Base-by-base conservation (phyloP, 352 stramenopile species). In the Elongisporangium undulatum region DNA sequence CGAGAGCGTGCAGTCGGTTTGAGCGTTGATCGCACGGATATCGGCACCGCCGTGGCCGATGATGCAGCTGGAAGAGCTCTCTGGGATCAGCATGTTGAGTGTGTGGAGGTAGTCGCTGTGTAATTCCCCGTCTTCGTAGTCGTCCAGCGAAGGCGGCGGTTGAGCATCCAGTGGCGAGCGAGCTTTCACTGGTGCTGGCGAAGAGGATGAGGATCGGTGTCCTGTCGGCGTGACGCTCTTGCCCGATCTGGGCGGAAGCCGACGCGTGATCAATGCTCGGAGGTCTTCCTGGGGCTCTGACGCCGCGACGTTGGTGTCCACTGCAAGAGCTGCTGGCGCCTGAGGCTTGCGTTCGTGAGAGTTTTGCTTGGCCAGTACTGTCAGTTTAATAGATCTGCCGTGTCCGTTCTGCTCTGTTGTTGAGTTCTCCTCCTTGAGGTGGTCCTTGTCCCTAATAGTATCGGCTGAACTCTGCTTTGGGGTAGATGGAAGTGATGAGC, bases 1-100 rank as follows among this genome's bases (percentile, higher is more conserved):
- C 15, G 77, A 87, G 21, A 92, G 61, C 24, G 67, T 85, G 57
- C 82, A 92, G 4, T 59, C 54, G 15, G 74, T 66, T 51, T 76
- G 72, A 7, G 72, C 57, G 49, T 73, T 75, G 62, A 89, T 77
- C 17, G 59, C 63, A 17, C 78, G 74, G 22, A 92, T 85, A 22
- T 67, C 70, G 15, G 74, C 62, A 4, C 82, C 82, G 48, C 76
- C 68, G 12, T 62, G 69, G 4, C 83, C 79, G 10, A 92, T 68
- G 21, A 92, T 51, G 29, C 75, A 82, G 4, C 69, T 67, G 13
- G 79, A 74, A 6, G 74, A 67, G 54, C 74, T 81, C 15, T 65
- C 57, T 6, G 82, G 82, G 24, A 92, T 87, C 16, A 90, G 63
- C 71, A 92, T 81, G 54, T 87, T 74, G 8, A 87, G n/a, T 29